These are phyloP conservation scores for Lentinula lateritia DNA, from an alignment of 768 basidiomycete genomes.

Conservation along the genomic window DNA sequence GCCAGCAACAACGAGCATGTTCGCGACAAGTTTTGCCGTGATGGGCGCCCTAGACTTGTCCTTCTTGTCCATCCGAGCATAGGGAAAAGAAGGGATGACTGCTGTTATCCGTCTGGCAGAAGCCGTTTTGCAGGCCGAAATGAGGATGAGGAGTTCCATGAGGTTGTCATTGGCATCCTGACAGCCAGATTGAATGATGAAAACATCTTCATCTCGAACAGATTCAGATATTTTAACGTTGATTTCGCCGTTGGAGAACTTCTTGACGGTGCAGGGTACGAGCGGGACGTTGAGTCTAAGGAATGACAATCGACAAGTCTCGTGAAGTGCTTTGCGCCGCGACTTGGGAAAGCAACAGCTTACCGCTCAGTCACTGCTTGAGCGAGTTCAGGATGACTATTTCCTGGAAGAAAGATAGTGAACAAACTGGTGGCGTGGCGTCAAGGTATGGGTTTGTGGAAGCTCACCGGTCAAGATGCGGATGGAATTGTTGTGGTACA, in stretches of 20 bases:
- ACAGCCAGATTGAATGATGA: slow-evolving; percentile 93
- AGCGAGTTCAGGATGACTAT: slow-evolving; percentile 98
- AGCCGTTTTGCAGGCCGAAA: slow-evolving; percentile 96
- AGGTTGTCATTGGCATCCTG: slow-evolving; percentile 91
- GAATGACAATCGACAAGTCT: slow-evolving; percentile 40
- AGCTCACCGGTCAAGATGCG: slow-evolving; percentile 65
- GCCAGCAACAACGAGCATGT: slow-evolving; percentile 95
- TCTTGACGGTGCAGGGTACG: slow-evolving; percentile 78
- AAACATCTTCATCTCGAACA: slow-evolving; percentile 96
- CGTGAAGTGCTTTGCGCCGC: slow-evolving; percentile 38
- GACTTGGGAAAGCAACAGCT: slow-evolving; percentile 47
- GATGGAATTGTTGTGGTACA: slow-evolving; percentile 82
- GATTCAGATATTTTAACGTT: slow-evolving; percentile 94
- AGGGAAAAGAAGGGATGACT: slow-evolving; percentile 97
- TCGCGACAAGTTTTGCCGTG: slow-evolving; percentile 96
- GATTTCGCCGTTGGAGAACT: slow-evolving; percentile 94
- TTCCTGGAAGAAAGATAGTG: slow-evolving; percentile 50
- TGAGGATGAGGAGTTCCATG: slow-evolving; percentile 98
- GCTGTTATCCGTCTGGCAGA: slow-evolving; percentile 95
- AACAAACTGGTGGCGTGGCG: slow-evolving; percentile 4
- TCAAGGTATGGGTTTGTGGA: background rate
- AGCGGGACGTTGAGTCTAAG: slow-evolving; percentile 85
- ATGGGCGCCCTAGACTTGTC: slow-evolving; percentile 95
- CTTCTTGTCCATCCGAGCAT: slow-evolving; percentile 97
- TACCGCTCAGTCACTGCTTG: slow-evolving; percentile 94